Base-by-base conservation (phyloP, 1,284 basidiomycete species). In the Fomitopsis schrenkii region DNA sequence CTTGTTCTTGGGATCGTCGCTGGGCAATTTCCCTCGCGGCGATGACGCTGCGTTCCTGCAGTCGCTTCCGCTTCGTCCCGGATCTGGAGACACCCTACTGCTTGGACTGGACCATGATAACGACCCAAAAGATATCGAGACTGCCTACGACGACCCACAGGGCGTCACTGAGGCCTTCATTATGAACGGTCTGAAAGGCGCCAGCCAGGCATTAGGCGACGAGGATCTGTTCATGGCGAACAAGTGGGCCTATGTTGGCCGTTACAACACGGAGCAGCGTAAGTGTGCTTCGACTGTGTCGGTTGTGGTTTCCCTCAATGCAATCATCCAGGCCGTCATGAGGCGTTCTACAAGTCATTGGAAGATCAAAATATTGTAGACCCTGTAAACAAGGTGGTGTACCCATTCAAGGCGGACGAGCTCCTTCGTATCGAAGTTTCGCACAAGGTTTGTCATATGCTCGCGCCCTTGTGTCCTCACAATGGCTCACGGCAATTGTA, bases 1-100 rank as follows among this genome's bases (percentile, higher is more conserved):
- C 60, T 78, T 98, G 62, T 98, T 97, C 80, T 81, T 98, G n/a
- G 97, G 97, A 0, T 97, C 93, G 0, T 95, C 94, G 0, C 77
- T 98, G 14, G 97, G 97, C 14, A 98, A 98, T 78, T 98, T 98
- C 74, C 74, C 80, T n/a, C 85, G 94, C 28, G 79, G 81, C 17
- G 88, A 83, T 30, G 93, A 90, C 7, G 83, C 83, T 1, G 77
- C 82, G 0, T 98, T 99, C 76, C 83, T 99, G 58, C 82, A 82
- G 14, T 84, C 85, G 1, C 80, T 97, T 26, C 93, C 94, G 12
- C 80, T 99, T 50, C 85, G 90, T 10, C 77, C 90, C 4, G 88
- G 86, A 7, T 80, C 77, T 22, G 85, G 86, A 4, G 90, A 91
- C 70, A 92, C 90, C 0, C 76, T 93, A 8, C 75, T 93, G 3